phyloP scores from a whole-genome alignment of 2,329 filamentous ascomycete species.

The Triangularia verruculosa region DNA sequence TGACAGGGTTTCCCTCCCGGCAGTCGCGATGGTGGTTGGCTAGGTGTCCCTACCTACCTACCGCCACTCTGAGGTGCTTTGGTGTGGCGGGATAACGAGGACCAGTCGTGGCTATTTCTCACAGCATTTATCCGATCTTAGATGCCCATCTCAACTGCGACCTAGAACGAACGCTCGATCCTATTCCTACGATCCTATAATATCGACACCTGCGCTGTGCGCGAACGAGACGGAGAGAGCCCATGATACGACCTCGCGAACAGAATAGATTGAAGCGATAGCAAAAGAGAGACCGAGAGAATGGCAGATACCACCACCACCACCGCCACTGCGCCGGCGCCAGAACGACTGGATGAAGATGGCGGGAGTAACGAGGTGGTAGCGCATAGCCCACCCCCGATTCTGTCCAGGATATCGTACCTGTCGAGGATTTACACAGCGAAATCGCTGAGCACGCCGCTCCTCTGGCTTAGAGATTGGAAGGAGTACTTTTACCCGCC shows the following conservation, averaged over 20 bases:
- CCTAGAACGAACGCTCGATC: too few relatives aligned
- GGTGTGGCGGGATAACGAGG: neutral
- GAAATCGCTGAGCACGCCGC: slow-evolving; percentile 23
- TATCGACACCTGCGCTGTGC: neutral
- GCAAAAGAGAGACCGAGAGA: neutral
- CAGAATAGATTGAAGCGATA: neutral
- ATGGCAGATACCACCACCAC: neutral
- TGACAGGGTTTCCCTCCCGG: neutral
- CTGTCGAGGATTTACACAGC: slow-evolving; percentile 30
- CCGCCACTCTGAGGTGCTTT: neutral
- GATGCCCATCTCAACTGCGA: too few relatives aligned
- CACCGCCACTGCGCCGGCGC: too few relatives aligned
- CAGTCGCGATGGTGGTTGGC: neutral
- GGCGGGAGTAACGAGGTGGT: slow-evolving; percentile 2
- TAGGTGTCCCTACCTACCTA: neutral
- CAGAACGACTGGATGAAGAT: neutral
- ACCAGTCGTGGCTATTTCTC: neutral
- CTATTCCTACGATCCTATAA: too few relatives aligned
- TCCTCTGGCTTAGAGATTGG: slow-evolving; percentile 29
- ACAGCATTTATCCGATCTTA: too few relatives aligned
- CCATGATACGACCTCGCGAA: neutral
- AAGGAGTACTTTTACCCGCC: slow-evolving; percentile 31
- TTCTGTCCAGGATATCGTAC: slow-evolving; percentile 26
- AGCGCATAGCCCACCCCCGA: slow-evolving; percentile 23
- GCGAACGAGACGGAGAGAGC: neutral